Conservation (phyloP, 202 grass and related monocot species). For the Musa balbisiana region DNA sequence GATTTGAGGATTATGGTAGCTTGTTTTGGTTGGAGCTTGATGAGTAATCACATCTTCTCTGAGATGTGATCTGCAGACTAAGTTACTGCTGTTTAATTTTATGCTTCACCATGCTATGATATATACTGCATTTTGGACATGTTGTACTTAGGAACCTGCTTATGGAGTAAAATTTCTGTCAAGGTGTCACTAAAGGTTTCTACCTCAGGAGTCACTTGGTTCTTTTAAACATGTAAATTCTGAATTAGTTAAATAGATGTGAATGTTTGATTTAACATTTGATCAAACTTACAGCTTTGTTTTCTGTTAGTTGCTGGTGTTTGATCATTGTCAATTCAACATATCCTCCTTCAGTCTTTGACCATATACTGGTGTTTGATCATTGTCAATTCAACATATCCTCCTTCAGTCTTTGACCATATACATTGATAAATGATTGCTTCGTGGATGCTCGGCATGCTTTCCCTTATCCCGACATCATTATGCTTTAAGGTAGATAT, state of each 20-base stretch:
- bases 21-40: slow-evolving; percentile 18
- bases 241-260: too few relatives aligned
- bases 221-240: not conserved
- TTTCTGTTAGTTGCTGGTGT: not conserved
- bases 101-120: not conserved
- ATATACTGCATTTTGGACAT: not conserved
- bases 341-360: slow-evolving; percentile 3
- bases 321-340: not conserved
- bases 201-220: not conserved
- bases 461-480: not conserved
- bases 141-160: not conserved
- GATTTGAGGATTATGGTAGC: slow-evolving; percentile 14
- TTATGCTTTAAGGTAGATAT: not conserved
- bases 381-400: not conserved
- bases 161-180: not conserved
- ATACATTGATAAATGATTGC: not conserved
- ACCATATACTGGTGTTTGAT: not conserved
- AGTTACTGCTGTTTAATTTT: not conserved
- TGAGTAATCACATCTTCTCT: not conserved
- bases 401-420: not conserved
- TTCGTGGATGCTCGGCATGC: not conserved
- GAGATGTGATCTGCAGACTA: not conserved
- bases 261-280: not conserved
- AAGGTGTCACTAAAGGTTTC: not conserved
- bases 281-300: not conserved